Evolutionary conservation across 805 yeast genomes (phyloP).

Genomic region (Schwanniomyces occidentalis): DNA sequence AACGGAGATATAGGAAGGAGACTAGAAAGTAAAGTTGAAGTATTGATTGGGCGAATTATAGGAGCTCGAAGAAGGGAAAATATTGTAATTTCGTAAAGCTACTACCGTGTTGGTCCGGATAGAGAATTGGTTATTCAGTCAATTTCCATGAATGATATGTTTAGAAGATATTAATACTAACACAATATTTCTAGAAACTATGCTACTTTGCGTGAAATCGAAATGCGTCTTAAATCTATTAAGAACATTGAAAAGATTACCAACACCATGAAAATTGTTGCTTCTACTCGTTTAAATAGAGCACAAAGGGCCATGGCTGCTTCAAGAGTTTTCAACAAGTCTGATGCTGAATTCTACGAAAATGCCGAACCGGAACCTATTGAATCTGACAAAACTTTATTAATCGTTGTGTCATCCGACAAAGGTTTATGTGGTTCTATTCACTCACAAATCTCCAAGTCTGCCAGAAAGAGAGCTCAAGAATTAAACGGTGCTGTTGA

Average conservation of each 20-base stretch:
- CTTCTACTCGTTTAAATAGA: constrained; percentile 92
- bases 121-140: neutral
- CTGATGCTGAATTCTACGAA: constrained; percentile 76
- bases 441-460: constrained; percentile 92
- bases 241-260: constrained; percentile 99
- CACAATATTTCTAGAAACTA: constrained; percentile 66
- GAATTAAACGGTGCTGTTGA: constrained; percentile 68
- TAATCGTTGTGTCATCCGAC: constrained; percentile 91
- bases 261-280: constrained; percentile 99
- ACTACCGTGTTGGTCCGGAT: neutral
- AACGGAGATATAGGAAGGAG: too few species aligned
- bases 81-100: neutral
- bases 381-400: constrained; percentile 63
- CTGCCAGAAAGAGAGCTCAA: constrained; percentile 67
- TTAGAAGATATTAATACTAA: constrained; percentile 20
- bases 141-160: neutral
- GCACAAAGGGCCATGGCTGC: constrained; percentile 94
- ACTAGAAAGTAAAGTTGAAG: too few species aligned
- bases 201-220: constrained; percentile 98
- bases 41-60: too few species aligned
- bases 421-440: constrained; percentile 99
- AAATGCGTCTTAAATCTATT: constrained; percentile 95
- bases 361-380: constrained; percentile 75
- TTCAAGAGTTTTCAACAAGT: constrained; percentile 79
- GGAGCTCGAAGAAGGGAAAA: neutral